Base-by-base conservation (phyloP, 306 rosid genomes). In the Comarum palustre region DNA sequence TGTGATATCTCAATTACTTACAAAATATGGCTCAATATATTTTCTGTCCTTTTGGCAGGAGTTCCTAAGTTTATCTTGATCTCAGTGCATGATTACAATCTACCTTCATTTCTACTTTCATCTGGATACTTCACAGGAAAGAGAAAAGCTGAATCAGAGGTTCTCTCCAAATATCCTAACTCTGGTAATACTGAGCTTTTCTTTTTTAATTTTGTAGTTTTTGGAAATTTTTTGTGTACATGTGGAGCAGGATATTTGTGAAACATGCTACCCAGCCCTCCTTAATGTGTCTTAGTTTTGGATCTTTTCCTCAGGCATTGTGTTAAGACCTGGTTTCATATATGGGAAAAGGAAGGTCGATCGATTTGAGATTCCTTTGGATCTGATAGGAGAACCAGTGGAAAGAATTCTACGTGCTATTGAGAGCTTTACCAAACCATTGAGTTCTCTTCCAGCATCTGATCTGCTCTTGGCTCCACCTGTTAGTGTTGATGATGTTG, bases 131-230 rank as follows among this genome's bases (percentile, higher is more conserved):
- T 94, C 84, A 85, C 89, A 0, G 97, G 98, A 80, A 94, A 94
- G 86, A 86, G 98, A 83, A 88, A 94, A 85, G 98, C 98, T 81
- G 98, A 94, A 75, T 85, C 95, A 2, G 98, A 89, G 82, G 97
- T 94, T 77, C 96, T 94, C 66, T 89, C 98, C 74, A 94, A 94
- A 81, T 94, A 84, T 82, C 97, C 98, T 29, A 89, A 68, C 71
- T 91, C 97, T 66, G 97, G 98, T 94, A 79, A 83, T 41, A 31
- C 69, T 58, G 60, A 76, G 75, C 75, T n/a, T 50, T 22, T 27
- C 54, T 68, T 77, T 32, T 47, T 48, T n/a, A 20, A 64, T 50
- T 57, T 73, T 50, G 17, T 52, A n/a, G 19, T 59, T 68, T 61
- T 70, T 69, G 10, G 48, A 67, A 51, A 11, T 17, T 17, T 70